Percentiles rank a stretch among this genome's conserved stretches.
Conservation (phyloP, 805 yeast species). For the Pichia cephalocereana region DNA sequence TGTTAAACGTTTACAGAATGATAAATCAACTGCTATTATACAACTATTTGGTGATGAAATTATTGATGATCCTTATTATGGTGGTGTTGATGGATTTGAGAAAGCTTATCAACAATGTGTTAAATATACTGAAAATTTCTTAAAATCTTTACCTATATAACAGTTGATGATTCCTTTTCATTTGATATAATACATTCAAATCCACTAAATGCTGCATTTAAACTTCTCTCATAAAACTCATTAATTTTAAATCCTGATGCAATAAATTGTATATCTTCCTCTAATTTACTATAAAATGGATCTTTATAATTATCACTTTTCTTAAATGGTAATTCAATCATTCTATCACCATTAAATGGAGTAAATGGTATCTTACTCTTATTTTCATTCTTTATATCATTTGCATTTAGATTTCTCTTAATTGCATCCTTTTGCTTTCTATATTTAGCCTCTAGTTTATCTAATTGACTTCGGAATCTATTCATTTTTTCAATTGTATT, state of each 20-base stretch:
- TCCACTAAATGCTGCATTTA: conserved; percentile 87
- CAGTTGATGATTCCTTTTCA: conserved; percentile 31
- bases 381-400: conserved; percentile 13
- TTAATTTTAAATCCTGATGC: conserved; percentile 83
- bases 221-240: conserved; percentile 60
- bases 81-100: conserved; percentile 78
- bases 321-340: conserved; percentile 39
- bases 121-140: conserved; percentile 67
- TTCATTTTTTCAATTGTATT: conserved; percentile 54
- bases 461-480: conserved; percentile 52
- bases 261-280: conserved; percentile 50
- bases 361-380: conserved; percentile 58
- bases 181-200: conserved; percentile 69
- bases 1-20: conserved; percentile 45
- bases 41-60: conserved; percentile 29
- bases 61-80: conserved; percentile 90
- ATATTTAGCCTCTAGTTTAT: conserved; percentile 26
- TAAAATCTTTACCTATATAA: conserved; percentile 25
- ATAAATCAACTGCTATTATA: conserved; percentile 20
- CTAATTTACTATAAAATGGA: conserved; percentile 38
- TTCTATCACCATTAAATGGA: conserved; percentile 88
- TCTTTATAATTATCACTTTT: conserved; percentile 40
- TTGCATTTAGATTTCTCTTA: conserved; percentile 17
- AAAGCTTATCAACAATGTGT: conserved; percentile 62
- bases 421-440: conserved; percentile 22